Evolutionary conservation across 2,329 filamentous ascomycete species (phyloP), one percentile per base, ranked within the genome.

Genomic region (Alternaria longipes): DNA sequence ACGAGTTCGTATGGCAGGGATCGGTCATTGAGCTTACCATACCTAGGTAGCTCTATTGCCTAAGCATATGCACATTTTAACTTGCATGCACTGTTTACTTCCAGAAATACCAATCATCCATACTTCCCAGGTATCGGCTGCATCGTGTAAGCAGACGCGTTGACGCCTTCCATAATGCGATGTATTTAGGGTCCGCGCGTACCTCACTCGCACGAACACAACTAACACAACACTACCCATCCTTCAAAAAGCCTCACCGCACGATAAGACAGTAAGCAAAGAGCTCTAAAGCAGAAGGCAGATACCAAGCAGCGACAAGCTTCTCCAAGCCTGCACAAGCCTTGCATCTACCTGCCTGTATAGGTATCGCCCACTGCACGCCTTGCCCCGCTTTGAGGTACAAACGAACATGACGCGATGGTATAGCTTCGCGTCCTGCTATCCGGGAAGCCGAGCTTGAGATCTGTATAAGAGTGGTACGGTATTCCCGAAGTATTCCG

Each of bases 291-390:
- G 40, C 22, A 49, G 32, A 54, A 62, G 45, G 40, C 46, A 14
- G 38, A 11, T 50, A 46, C 42, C 58, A 67, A 64, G 63, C 61
- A 40, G 45, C 24, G 54, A 65, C 57, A 69, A 67, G 66, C 65
- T 55, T 62, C 51, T 30, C 59, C 60, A 63, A 67, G 63, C 60
- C 60, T 51, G 50, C 44, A 34, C 49, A 68, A 68, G 65, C 63
- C 56, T 66, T 63, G 26, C 26, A 12, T 8, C 12, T 40, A 67
- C 65, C 66, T 69, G 57, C 65, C 60, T 63, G 28, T 53, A 40
- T 30, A 26, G 60, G 62, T 32, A 62, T 59, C 46, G 62, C 52
- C 55, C 41, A 46, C 54, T 49, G 52, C 55, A 49, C 54, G 26
- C 54, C 26, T 32, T 32, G 52, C 59, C 62, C 62, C 59, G 55